Percentiles rank a stretch among this genome's conserved stretches.
phyloP scores from a whole-genome alignment of 2,329 filamentous ascomycete genomes.

The Aspergillus fructus region DNA sequence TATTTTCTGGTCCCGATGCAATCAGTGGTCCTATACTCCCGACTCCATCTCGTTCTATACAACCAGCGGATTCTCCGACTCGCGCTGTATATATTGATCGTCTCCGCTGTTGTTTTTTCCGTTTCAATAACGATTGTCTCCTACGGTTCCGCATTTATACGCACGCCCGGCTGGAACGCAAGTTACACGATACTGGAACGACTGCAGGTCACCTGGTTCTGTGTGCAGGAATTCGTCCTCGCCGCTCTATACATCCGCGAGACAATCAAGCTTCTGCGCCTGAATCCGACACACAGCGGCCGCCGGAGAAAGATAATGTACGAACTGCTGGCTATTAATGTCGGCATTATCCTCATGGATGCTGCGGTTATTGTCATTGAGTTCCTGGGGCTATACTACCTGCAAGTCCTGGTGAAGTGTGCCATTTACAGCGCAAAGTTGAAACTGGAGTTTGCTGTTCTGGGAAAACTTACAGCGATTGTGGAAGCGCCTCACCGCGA shows the following conservation, averaged over 20 bases:
- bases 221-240: constrained; percentile 2
- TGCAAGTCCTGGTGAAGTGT: background rate
- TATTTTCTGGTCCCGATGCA: too few species aligned
- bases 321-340: background rate
- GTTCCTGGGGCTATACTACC: background rate
- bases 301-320: background rate
- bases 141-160: too few species aligned
- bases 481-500: too few species aligned
- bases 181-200: background rate
- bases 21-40: too few species aligned
- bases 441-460: background rate
- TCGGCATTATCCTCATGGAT: background rate
- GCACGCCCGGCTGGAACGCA: too few species aligned
- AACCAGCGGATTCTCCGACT: too few species aligned
- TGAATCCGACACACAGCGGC: background rate
- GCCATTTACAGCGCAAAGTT: background rate
- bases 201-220: constrained; percentile 31
- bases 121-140: too few species aligned
- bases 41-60: too few species aligned
- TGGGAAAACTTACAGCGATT: background rate
- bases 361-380: background rate
- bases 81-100: too few species aligned
- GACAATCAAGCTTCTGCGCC: background rate
- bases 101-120: too few species aligned
- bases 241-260: background rate